Base-by-base conservation (phyloP, 306 rosid species). In the Cicer chorassanicum region DNA sequence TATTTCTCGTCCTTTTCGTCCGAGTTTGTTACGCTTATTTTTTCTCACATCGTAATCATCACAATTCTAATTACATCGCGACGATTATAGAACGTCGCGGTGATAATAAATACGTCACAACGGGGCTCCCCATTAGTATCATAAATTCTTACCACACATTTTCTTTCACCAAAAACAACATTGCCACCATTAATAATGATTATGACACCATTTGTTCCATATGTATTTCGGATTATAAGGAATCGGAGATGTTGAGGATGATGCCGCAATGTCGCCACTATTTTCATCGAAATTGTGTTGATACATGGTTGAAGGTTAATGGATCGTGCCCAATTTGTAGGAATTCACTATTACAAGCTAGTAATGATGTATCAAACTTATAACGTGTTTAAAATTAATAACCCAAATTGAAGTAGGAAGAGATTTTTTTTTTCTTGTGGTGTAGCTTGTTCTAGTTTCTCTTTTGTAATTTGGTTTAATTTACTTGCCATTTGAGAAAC, bases 241-340 rank as follows among this genome's bases (percentile, higher is more conserved):
- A 87, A 0, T 65, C 73, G 48, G 98, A 93, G 81, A 86, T 90
- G 78, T 39, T 93, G 43, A 68, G 91, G 82, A 86, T 87, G 82
- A 86, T 93, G 93, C 98, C 93, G 0, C 89, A 85, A 57, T 93
- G 97, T 54, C 45, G 77, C 9, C 98, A 93, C 69, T 87, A 49
- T 69, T 93, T 93, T 64, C 98, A 93, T 64, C 78, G 82, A 54
- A 72, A 73, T 51, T 93, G 97, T 54, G 70, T 93, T 73, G 98
- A 93, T 75, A 59, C 77, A 0, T 93, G 97, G 97, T 81, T 93
- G 78, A 86, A 75, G 85, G 86, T 90, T 57, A 87, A 93, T 48
- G 90, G 89, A 5, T 89, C 95, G 9, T 93, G 98, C 50, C 98
- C 95, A 0, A 84, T 93, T 67, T 93, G 97, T 70, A 90, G 97